A percentile compares a stretch with the other conserved stretches of the same genome.
Evolutionary conservation across 495 filamentous ascomycete genomes (phyloP).

Genomic region (Aspergillus ellipticus): DNA sequence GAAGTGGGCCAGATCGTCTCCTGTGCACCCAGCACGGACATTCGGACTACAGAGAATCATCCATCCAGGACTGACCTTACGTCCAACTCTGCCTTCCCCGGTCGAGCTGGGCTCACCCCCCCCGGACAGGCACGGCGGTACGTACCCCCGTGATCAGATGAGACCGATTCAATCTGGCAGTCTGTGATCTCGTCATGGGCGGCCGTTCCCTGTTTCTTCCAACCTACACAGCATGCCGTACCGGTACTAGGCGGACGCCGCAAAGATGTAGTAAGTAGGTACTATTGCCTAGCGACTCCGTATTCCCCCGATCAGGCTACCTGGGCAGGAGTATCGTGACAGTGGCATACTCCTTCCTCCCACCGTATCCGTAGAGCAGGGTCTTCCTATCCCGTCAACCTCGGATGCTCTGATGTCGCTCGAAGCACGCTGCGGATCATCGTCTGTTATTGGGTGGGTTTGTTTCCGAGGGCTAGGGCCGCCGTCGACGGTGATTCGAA

Average conservation of each 20-base stretch:
- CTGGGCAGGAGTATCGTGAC: background rate
- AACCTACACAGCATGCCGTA: background rate
- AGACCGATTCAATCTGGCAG: slow-evolving; percentile 3
- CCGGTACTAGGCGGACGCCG: too few species aligned
- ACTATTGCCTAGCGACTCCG: background rate
- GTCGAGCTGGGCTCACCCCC: background rate
- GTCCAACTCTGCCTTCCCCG: too few species aligned
- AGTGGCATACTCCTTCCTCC: too few species aligned
- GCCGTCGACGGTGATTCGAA: slow-evolving; percentile 1
- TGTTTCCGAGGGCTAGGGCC: slow-evolving; percentile 6
- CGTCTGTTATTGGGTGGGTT: background rate
- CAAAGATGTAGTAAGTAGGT: too few species aligned
- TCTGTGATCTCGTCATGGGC: background rate
- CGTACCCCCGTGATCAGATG: slow-evolving; percentile 5
- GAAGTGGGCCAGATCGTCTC: slow-evolving; percentile 43
- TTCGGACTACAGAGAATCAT: slow-evolving; percentile 32
- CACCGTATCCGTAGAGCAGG: too few species aligned
- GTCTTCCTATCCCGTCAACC: background rate
- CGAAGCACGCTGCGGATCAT: background rate
- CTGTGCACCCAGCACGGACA: slow-evolving; percentile 35
- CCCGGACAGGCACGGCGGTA: background rate
- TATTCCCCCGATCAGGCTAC: background rate
- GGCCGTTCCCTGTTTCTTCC: background rate
- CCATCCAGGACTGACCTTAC: background rate
- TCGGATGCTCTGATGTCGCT: background rate